Evolutionary conservation across 1,284 basidiomycete genomes (phyloP), one percentile per base, ranked within the genome.

Genomic region (Malassezia yamatoensis): DNA sequence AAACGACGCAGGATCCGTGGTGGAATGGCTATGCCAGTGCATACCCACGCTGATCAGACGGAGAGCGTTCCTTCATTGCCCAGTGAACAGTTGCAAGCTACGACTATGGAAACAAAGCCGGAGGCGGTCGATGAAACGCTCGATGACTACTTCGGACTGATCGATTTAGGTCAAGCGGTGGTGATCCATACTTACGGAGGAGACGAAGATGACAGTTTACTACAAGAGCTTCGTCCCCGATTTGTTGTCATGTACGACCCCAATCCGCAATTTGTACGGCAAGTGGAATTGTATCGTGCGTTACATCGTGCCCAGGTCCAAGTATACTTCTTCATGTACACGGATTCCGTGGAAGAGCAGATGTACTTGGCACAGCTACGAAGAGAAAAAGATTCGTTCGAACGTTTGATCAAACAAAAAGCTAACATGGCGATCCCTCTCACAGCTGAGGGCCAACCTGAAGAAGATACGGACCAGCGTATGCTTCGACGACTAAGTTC

Each of bases 261-360:
- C 0, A 88, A 85, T 68, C 84, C 90, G 63, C 85, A 91, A 49
- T 98, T 96, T 66, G 83, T 96, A 37, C 80, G 94, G 24, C 81
- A 93, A 0, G 80, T 99, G 37, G 93, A 99, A 81, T 89, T 90
- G 16, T 70, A 29, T 63, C 90, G 89, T 84, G 89, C 5, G 90
- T 91, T 75, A 82, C 86, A 67, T 85, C 84, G 62, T 82, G 84
- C 85, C 86, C 0, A 86, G 12, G 83, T 96, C 1, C 81, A 90
- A n/a, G 86, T 96, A 3, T 99, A 98, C 75, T 91, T 96, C 74
- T 85, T 96, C 83, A 80, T 90, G 16, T 96, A 96, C 76, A 82
- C 84, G 48, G 83, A 88, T 65, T 93, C 88, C 44, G 88, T 87
- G 61, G 94, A 99, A 73, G 93, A 98, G 70, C 90, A 94, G 74